A percentile compares a stretch with the other conserved stretches of the same genome.
These are phyloP conservation scores for Olyra latifolia DNA, from an alignment of 176 grass and related monocot genomes.

Conservation along the genomic window DNA sequence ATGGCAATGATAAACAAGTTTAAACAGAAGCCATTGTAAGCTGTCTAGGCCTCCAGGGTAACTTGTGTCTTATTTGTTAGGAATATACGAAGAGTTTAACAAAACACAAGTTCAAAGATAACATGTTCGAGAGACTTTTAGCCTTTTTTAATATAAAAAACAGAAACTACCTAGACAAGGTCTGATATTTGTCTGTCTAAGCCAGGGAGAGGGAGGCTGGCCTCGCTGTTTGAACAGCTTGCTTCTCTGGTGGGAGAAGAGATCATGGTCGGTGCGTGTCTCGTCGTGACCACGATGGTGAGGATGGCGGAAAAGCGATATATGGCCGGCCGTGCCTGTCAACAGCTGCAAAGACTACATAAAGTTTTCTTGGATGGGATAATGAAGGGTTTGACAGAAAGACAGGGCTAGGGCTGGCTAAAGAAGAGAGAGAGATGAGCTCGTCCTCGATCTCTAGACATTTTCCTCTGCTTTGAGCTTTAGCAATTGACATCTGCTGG, in stretches of 20 bases:
- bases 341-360: neutral
- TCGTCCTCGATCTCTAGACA: neutral
- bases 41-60: no score
- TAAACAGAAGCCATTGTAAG: no score
- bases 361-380: constrained; percentile 23
- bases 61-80: no score
- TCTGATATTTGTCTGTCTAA: neutral
- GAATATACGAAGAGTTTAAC: no score
- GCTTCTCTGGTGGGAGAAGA: constrained; percentile 41
- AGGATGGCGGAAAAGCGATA: constrained; percentile 26
- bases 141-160: no score
- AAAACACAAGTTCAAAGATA: no score
- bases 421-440: neutral
- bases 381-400: constrained; percentile 17
- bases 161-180: no score
- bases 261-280: constrained; percentile 44
- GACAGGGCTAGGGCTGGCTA: neutral
- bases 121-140: no score
- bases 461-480: neutral
- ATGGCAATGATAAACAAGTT: no score
- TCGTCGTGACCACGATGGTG: constrained; percentile 4
- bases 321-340: constrained; percentile 8
- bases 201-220: neutral
- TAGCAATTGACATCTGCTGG: neutral
- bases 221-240: neutral